Base-by-base conservation (phyloP, 495 filamentous ascomycete genomes). In the Lasiosphaeria miniovina region DNA sequence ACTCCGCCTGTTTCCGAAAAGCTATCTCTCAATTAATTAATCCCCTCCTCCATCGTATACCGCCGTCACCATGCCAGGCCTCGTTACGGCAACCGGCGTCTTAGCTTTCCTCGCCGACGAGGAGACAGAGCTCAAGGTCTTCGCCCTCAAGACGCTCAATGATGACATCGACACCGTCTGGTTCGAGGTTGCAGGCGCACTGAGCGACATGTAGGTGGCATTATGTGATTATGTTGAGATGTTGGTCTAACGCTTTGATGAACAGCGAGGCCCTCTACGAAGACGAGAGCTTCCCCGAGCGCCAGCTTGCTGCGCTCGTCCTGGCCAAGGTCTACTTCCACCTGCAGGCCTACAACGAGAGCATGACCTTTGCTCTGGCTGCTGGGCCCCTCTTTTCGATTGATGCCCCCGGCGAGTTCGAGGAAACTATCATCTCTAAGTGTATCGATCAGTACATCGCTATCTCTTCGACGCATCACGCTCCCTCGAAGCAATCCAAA, bases 251-350 rank as follows among this genome's bases (percentile, higher is more conserved):
- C 36, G 5, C 11, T 9, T 43, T 32, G 15, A 14, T n/a, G 33
- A 50, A 15, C 57, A 97, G 93, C 73, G 95, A 99, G 81, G 92
- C 90, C 51, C 85, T 99, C 40, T 98, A 96, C 75, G 95, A 99
- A 82, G 93, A 98, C 78, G 90, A 96, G 60, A 80, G 82, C 53
- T 99, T 99, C 67, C 89, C 94, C 14, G 89, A 99, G 70, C 90
- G 94, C 65, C 90, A 93, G 70, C 86, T 98, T 48, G 95, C 95
- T 56, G 93, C 95, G 57, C 81, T 99, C 35, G 92, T 99, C 52
- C 89, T 93, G 54, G 89, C 95, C 60, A 98, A 98, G 80, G 91
- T 98, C 63, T 99, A 98, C 76, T 99, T 97, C 71, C 93, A 99
- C 70, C 86, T 99, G 50, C 90, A 95, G 76, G 95, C 96, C 75